These are phyloP conservation scores for Monosporascus sp. DNA, from an alignment of 2,329 filamentous ascomycete genomes.

Conservation along the genomic window DNA sequence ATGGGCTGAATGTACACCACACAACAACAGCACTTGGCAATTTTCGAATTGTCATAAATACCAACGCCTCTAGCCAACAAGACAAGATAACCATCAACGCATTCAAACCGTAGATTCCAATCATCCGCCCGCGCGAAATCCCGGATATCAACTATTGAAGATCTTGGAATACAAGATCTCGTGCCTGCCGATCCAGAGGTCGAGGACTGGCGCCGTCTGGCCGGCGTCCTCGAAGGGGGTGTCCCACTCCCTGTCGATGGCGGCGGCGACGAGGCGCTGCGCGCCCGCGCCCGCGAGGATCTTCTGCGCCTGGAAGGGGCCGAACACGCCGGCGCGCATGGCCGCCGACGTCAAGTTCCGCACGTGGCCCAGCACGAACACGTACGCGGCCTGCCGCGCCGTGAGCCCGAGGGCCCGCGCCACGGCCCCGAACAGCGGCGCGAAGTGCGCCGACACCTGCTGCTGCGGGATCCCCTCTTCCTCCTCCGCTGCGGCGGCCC, in stretches of 20 bases:
- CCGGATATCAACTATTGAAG: constrained; percentile 63
- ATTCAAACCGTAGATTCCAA: too few species aligned
- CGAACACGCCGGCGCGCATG: constrained; percentile 71
- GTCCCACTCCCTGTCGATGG: constrained; percentile 56
- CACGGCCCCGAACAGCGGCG: constrained; percentile 65
- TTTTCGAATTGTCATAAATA: too few species aligned
- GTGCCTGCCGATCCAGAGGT: constrained; percentile 78
- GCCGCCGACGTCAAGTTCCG: constrained; percentile 73
- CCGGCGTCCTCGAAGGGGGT: constrained; percentile 60
- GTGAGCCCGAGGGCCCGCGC: constrained; percentile 56
- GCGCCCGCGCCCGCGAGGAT: constrained; percentile 59
- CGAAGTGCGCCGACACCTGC: constrained; percentile 57
- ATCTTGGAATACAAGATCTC: constrained; percentile 81
- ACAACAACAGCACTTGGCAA: too few species aligned
- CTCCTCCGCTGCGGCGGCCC: neutral
- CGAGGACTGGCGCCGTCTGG: constrained; percentile 71
- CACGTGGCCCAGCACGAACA: constrained; percentile 72
- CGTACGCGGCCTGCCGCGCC: constrained; percentile 60
- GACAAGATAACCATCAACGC: too few species aligned
- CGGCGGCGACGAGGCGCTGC: constrained; percentile 49
- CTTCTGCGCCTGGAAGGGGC: constrained; percentile 74
- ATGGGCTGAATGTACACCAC: constrained; percentile 9
- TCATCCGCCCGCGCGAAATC: too few species aligned
- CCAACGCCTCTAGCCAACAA: too few species aligned
- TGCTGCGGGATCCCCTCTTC: constrained; percentile 26